Base-by-base conservation (phyloP, 1,284 basidiomycete genomes). In the Cryptococcus sp. region DNA sequence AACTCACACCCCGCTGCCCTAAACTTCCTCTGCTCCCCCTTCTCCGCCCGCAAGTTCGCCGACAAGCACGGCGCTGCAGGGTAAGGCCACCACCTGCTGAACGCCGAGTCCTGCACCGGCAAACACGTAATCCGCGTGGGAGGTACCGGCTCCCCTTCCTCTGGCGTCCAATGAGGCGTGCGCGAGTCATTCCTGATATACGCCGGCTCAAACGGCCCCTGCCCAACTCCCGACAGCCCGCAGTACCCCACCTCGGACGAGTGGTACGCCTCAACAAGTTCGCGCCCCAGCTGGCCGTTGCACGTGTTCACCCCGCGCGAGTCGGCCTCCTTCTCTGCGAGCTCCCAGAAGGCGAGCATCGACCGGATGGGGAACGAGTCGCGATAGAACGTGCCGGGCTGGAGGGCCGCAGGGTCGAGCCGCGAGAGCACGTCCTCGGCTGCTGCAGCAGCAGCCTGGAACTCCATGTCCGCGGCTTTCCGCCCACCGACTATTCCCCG, bases 81-180 rank as follows among this genome's bases (percentile, higher is more conserved):
- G 39, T 68, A 68, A 0, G 72, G 74, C 74, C 74, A 76, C 72
- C 71, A 75, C 4, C 53, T 56, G 9, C 64, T 61, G 48, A 68
- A 68, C 0, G 18, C 7, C 37, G 68, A 55, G 33, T 55, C 52
- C 37, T 67, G 65, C 3, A 74, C 62, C 9, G 69, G 65, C 16
- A 63, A 53, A 55, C 74, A 75, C 23, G 58, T 59, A 38, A 73
- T 64, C n/a, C 52, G 24, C 15, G 59, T 62, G 13, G 46, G 51
- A 42, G 47, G 46, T 1, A 53, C 54, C 4, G 15, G 24, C 28
- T 40, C 40, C 20, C 49, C 46, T 4, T 49, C 21, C 24, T 28
- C 46, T 5, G 48, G 33, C 21, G 47, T 43, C 36, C 45, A 50
- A 33, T 38, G 44, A 0, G 36, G 48, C 5, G 45, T 23, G 35